These are phyloP conservation scores for Cystoisospora suis DNA, from an alignment of 169 alveolate species.

Conservation along the genomic window DNA sequence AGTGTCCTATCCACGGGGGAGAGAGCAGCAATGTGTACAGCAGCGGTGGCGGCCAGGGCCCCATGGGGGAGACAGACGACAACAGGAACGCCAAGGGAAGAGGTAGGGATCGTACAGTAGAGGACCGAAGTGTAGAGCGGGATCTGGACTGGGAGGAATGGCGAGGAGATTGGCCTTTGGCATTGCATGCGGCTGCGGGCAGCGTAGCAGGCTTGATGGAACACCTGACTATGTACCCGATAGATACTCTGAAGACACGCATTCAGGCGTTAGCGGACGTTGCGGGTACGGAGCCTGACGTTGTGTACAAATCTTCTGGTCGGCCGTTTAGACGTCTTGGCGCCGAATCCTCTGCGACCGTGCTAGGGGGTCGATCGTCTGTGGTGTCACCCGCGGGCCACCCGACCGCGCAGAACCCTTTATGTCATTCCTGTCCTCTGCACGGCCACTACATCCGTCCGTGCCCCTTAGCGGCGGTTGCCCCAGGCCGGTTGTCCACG, in stretches of 20 bases:
- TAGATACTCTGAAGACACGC: slow-evolving; percentile 93
- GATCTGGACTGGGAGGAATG: slow-evolving; percentile 68
- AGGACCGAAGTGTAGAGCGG: slow-evolving; percentile 25
- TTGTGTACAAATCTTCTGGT: too few species aligned
- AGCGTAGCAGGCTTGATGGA: slow-evolving; percentile 98
- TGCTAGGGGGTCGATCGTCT: too few species aligned
- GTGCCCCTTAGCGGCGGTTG: too few species aligned
- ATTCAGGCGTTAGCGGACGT: slow-evolving; percentile 76
- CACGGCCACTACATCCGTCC: too few species aligned
- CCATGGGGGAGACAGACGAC: not conserved
- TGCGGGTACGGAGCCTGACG: not conserved
- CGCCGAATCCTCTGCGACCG: too few species aligned
- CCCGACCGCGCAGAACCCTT: too few species aligned
- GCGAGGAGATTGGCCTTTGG: slow-evolving; percentile 88
- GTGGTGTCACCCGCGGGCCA: not conserved
- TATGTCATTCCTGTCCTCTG: too few species aligned
- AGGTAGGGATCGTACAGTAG: too few species aligned
- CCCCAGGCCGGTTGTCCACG: too few species aligned
- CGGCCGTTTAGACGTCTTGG: too few species aligned
- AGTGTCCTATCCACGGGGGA: not conserved
- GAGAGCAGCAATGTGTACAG: not conserved
- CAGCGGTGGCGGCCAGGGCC: not conserved
- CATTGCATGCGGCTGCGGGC: slow-evolving; percentile 95
- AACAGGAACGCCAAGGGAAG: not conserved
- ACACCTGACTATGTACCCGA: slow-evolving; percentile 94